A percentile compares a stretch with the other conserved stretches of the same genome.
phyloP scores from a whole-genome alignment of 768 basidiomycete genomes.

The Panellus pusillus region DNA sequence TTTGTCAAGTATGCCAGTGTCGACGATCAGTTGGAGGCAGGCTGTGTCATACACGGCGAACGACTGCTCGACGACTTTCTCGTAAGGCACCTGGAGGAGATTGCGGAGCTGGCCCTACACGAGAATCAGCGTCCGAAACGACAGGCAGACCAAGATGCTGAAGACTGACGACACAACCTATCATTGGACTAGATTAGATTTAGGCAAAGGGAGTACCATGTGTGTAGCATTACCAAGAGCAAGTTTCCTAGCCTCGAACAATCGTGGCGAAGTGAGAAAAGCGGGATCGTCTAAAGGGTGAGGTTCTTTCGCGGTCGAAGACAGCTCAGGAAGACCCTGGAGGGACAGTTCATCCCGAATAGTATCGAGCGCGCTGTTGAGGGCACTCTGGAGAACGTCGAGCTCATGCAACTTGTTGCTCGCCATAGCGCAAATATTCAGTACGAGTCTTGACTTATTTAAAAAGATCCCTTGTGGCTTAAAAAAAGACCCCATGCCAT shows the following conservation, averaged over 20 bases:
- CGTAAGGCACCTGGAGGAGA: slow-evolving; percentile 1
- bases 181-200: background rate
- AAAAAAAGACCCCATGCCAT: too few species aligned
- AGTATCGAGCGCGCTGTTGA: slow-evolving; percentile 2
- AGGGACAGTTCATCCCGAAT: slow-evolving; percentile 1
- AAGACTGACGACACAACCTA: too few species aligned
- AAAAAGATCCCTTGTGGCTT: too few species aligned
- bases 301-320: background rate
- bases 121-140: too few species aligned
- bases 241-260: slow-evolving; percentile 3
- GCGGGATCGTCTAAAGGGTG: slow-evolving; percentile 2
- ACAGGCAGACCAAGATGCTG: too few species aligned
- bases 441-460: too few species aligned
- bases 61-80: slow-evolving; percentile 3
- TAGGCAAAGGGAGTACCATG: background rate
- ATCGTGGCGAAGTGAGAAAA: background rate
- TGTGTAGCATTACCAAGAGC: background rate
- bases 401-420: background rate
- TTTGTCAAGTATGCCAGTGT: background rate
- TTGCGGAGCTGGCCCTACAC: slow-evolving; percentile 1
- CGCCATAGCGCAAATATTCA: too few species aligned
- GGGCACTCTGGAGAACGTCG: background rate
- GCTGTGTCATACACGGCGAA: slow-evolving; percentile 5
- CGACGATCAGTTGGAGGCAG: background rate
- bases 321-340: background rate